Evolutionary conservation across 2,329 filamentous ascomycete genomes (phyloP).

Genomic region (Beauveria scarabaeidicola): DNA sequence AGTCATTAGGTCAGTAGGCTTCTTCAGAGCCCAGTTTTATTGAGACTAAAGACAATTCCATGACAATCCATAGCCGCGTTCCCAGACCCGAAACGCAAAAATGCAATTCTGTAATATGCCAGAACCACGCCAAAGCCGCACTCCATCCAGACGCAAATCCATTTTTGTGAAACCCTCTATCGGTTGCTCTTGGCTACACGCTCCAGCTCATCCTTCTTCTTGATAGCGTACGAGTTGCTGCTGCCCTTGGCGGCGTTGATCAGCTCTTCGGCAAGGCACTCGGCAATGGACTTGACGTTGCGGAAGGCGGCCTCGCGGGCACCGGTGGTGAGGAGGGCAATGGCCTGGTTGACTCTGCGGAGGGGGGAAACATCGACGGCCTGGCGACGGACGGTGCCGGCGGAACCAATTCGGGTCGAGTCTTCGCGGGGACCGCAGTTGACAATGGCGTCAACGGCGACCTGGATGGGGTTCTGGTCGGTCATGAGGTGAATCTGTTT

Average conservation of each 20-base stretch:
- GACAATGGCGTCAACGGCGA: slow-evolving; percentile 98
- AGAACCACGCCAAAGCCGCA: slow-evolving; percentile 36
- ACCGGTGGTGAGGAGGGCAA: slow-evolving; percentile 96
- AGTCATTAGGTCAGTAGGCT: slow-evolving; percentile 7
- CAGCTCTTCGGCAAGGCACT: slow-evolving; percentile 99
- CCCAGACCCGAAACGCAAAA: slow-evolving; percentile 37
- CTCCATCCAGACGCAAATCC: slow-evolving; percentile 26
- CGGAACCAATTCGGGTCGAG: slow-evolving; percentile 97
- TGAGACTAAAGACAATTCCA: slow-evolving; percentile 32
- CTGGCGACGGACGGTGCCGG: slow-evolving; percentile 99
- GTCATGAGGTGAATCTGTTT: slow-evolving; percentile 99
- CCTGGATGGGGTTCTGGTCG: slow-evolving; percentile 99
- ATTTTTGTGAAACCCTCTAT: slow-evolving; percentile 53
- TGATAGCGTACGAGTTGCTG: slow-evolving; percentile 99
- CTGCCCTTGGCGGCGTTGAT: slow-evolving; percentile 99
- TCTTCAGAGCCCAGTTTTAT: slow-evolving; percentile 32
- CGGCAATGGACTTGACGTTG: slow-evolving; percentile 99
- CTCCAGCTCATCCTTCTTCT: slow-evolving; percentile 99
- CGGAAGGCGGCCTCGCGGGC: slow-evolving; percentile 98
- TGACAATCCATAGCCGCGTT: slow-evolving; percentile 37
- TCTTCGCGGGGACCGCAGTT: slow-evolving; percentile 99
- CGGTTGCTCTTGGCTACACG: slow-evolving; percentile 99
- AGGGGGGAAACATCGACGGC: slow-evolving; percentile 99
- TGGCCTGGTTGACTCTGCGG: slow-evolving; percentile 99
- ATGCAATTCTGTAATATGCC: slow-evolving; percentile 39